Evolutionary conservation across 257 asterid genomes (phyloP), one percentile per base, ranked within the genome.

Genomic region (Osmanthus fragrans): DNA sequence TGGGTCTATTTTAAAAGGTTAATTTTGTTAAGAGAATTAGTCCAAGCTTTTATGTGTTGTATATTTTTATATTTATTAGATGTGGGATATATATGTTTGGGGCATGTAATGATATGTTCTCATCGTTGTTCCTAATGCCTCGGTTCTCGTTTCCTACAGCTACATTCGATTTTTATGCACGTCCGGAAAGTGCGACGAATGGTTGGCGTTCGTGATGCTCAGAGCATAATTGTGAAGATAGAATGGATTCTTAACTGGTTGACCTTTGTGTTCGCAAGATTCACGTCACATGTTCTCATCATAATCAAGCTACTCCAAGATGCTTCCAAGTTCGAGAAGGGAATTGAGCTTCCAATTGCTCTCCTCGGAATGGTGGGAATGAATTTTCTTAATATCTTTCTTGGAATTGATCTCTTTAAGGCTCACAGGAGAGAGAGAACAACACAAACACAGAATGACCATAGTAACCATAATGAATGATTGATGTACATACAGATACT

Each of bases 321-420:
- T 80, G 96, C 96, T 83, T 73, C 91, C 37, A 90, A 87, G 88
- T 94, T 94, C 67, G 88, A 82, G 16, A 85, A 87, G 68, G 97
- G 97, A 13, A 80, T 92, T 25, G 97, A 87, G 85, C 94, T 94
- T 58, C 96, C 97, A 0, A 96, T 94, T 70, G 98, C 99, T 23
- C 92, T 92, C 76, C 75, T 71, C 3, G 99, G 99, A 75, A 92
- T 94, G 99, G 90, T 86, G 5, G 99, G 96, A n/a, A 94, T 94
- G 97, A 91, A 94, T 72, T 77, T 89, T 76, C 92, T 94, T 2
- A 94, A 94, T 60, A 39, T 79, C 37, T 89, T 85, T 81, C 87
- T 92, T 18, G 97, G 97, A 30, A 70, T 86, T 32, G 99, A 92
- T 88, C 92, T 92, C 73, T 82, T 85, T 69, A 86, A 85, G 21